phyloP scores from a whole-genome alignment of 2,329 filamentous ascomycete species.

The Ceratocystis lukuohia region DNA sequence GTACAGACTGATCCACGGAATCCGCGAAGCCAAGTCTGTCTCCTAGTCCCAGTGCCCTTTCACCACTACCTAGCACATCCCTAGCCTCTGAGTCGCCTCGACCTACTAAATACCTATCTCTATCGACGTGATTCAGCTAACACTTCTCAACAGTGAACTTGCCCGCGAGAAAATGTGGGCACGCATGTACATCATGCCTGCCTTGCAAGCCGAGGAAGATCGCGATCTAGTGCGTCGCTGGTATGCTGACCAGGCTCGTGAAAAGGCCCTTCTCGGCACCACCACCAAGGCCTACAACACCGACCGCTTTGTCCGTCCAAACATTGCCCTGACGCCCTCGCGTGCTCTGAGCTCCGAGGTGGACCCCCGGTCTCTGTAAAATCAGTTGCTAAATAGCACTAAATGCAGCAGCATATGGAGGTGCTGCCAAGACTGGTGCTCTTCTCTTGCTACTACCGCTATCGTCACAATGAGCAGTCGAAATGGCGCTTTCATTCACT shows the following conservation, averaged over 20 bases:
- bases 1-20: constrained; percentile 70
- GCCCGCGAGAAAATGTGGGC: constrained; percentile 97
- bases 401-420: not conserved
- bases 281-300: constrained; percentile 77
- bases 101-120: not conserved
- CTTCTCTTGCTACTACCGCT: not conserved
- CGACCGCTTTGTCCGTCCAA: constrained; percentile 52
- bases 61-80: not conserved
- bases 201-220: constrained; percentile 93
- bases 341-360: not conserved
- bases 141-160: constrained; percentile 54
- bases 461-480: not conserved
- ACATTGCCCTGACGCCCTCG: constrained; percentile 16
- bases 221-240: constrained; percentile 82
- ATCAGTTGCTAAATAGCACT: not conserved
- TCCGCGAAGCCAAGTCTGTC: constrained; percentile 80
- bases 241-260: constrained; percentile 73
- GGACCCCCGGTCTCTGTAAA: constrained; percentile 6
- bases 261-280: constrained; percentile 78
- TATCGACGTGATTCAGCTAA: constrained; percentile 10
- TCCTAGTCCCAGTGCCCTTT: not conserved
- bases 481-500: not conserved
- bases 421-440: not conserved
- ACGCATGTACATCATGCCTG: constrained; percentile 82
- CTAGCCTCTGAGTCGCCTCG: not conserved